These are phyloP conservation scores for Skeletonema menzelii DNA, from an alignment of 108 stramenopile genomes.

Conservation along the genomic window DNA sequence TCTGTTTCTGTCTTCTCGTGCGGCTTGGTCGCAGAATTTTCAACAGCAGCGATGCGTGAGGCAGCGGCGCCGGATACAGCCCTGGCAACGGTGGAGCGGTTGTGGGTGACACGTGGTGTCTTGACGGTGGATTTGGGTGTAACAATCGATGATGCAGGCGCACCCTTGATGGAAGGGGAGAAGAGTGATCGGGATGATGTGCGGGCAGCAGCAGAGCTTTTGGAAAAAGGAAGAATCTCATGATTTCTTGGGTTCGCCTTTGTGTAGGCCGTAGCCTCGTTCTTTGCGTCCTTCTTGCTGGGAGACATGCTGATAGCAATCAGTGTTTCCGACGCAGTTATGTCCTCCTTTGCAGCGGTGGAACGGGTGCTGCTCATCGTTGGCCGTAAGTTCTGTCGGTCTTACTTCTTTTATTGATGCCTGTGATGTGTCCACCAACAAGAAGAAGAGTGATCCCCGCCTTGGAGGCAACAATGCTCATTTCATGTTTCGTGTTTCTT, in stretches of 20 bases:
- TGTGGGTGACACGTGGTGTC: neutral
- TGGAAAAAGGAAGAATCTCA: neutral
- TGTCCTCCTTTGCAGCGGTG: neutral
- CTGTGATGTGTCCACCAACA: neutral
- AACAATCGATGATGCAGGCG: neutral
- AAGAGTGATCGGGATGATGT: neutral
- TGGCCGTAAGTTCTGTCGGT: neutral
- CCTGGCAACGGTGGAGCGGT: neutral
- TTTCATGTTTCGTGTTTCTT: neutral
- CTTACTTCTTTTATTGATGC: neutral
- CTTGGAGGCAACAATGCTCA: no score
- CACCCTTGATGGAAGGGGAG: neutral
- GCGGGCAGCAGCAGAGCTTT: neutral
- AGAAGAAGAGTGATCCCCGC: no score
- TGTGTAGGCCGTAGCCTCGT: neutral
- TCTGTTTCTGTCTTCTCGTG: neutral
- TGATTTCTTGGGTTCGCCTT: neutral
- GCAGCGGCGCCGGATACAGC: neutral
- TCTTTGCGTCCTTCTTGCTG: neutral
- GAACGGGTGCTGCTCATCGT: constrained; percentile 2
- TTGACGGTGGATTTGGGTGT: neutral
- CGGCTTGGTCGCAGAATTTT: neutral
- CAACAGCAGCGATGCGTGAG: neutral
- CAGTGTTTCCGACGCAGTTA: neutral
- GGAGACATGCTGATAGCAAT: neutral